Conservation (phyloP, 2,329 filamentous ascomycete genomes). For the Akanthomyces dipterigenus region DNA sequence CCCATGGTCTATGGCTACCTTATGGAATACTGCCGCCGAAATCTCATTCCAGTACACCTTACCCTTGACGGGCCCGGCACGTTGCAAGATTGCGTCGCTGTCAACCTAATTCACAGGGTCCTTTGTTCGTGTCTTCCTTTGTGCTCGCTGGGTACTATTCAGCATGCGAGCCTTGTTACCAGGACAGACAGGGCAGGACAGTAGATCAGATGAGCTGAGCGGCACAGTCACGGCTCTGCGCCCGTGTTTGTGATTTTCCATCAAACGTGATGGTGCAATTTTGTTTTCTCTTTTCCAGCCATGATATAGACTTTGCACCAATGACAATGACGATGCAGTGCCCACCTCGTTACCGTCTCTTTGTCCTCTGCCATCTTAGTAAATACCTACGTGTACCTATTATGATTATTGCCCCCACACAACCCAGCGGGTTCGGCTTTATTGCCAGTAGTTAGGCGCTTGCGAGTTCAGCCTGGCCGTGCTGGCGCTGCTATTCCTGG, state of each 20-base stretch:
- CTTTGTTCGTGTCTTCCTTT: background rate
- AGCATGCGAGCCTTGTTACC: too few species aligned
- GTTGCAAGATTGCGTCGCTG: too few species aligned
- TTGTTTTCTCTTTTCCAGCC: too few species aligned
- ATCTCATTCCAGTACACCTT: background rate
- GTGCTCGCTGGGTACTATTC: too few species aligned
- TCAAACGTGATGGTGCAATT: too few species aligned
- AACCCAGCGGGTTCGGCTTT: background rate
- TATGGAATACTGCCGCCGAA: background rate
- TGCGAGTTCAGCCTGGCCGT: background rate
- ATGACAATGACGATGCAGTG: background rate
- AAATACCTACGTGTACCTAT: background rate
- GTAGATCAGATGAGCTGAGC: too few species aligned
- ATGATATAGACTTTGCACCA: too few species aligned
- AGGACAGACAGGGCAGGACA: too few species aligned
- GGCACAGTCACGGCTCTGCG: too few species aligned
- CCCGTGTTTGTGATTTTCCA: too few species aligned
- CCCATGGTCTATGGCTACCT: background rate
- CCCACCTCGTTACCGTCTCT: too few species aligned
- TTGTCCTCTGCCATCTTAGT: background rate
- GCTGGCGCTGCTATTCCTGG: background rate
- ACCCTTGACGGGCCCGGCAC: too few species aligned
- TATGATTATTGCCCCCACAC: background rate
- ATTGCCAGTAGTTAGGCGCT: background rate
- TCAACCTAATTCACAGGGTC: background rate